Conservation (phyloP, 768 basidiomycete genomes). For the Cystobasidium onofrii region DNA sequence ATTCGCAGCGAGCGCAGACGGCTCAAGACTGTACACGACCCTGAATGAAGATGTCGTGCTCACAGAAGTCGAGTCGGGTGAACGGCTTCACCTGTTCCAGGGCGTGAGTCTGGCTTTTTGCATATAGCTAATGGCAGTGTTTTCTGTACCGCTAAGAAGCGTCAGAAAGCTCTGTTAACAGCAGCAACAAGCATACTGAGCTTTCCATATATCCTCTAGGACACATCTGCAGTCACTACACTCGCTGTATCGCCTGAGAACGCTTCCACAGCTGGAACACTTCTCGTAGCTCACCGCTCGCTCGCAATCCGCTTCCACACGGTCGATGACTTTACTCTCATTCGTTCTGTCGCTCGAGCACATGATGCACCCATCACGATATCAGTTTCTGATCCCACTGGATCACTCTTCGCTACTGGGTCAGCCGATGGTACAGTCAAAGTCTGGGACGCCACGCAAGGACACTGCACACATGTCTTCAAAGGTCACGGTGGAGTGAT, state of each 20-base stretch:
- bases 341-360: constrained; percentile 60
- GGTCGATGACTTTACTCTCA: constrained; percentile 50
- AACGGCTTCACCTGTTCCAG: constrained; percentile 67
- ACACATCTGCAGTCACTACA: constrained; percentile 72
- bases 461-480: constrained; percentile 87
- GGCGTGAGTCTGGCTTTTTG: constrained; percentile 56
- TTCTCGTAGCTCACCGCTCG: constrained; percentile 72
- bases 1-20: constrained; percentile 69
- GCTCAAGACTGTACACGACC: constrained; percentile 70
- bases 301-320: constrained; percentile 76
- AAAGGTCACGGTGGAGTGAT: constrained; percentile 97
- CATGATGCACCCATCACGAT: constrained; percentile 93
- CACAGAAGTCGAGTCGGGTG: constrained; percentile 68
- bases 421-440: constrained; percentile 94
- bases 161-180: not conserved
- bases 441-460: constrained; percentile 83
- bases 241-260: constrained; percentile 69
- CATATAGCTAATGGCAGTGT: not conserved
- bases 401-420: constrained; percentile 85
- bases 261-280: constrained; percentile 44
- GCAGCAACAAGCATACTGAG: not conserved
- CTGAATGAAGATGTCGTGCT: constrained; percentile 75
- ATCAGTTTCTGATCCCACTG: constrained; percentile 71
- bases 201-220: constrained; percentile 50
- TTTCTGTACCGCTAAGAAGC: not conserved